Conservation (phyloP, 78 protist species). For the Dictyostelium brefeldianum region DNA sequence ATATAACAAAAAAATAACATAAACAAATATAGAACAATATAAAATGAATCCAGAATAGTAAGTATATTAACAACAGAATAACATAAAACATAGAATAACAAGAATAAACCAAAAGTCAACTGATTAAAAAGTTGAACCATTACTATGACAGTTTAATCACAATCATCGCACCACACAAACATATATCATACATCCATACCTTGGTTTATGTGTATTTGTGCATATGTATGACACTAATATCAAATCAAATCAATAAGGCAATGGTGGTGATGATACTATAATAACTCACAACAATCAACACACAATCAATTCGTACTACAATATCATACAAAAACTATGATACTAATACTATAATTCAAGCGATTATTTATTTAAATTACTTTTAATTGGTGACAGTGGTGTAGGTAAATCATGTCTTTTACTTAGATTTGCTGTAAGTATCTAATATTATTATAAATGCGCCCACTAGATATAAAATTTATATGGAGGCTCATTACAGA, state of each 20-base stretch:
- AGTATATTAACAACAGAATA: not conserved
- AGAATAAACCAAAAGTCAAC: not conserved
- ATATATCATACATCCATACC: not conserved
- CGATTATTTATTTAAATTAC: constrained; percentile 75
- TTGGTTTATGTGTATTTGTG: not conserved
- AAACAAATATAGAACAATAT: not conserved
- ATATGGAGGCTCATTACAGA: too few species aligned
- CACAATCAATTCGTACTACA: not conserved
- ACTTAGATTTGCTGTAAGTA: constrained; percentile 91
- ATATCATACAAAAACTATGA: not conserved
- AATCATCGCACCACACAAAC: not conserved
- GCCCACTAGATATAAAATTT: too few species aligned
- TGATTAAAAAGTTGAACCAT: too few species aligned
- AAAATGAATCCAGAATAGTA: constrained; percentile 39
- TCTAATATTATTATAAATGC: not conserved
- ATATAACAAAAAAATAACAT: not conserved
- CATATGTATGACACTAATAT: not conserved
- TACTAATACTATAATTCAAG: not conserved
- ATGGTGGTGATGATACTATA: too few species aligned
- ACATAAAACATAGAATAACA: not conserved
- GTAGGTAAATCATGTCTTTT: constrained; percentile 90
- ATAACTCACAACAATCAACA: too few species aligned
- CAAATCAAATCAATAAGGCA: too few species aligned
- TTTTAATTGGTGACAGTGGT: constrained; percentile 81
- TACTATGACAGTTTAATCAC: not conserved